These are phyloP conservation scores for Hypocrella siamensis DNA, from an alignment of 2,329 filamentous ascomycete genomes.

Conservation along the genomic window DNA sequence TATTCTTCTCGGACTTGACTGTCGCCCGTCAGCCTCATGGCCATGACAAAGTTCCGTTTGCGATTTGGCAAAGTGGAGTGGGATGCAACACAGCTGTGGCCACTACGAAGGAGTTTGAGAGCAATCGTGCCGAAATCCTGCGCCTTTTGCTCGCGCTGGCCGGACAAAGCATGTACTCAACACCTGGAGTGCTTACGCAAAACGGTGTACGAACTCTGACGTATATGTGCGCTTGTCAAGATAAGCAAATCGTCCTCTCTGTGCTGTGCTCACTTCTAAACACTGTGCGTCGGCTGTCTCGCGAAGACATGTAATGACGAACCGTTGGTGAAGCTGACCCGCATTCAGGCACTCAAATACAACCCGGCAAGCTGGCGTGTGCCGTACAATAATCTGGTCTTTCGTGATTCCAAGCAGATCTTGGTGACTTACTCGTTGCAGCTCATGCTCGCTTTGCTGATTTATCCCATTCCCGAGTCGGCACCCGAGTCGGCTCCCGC, in stretches of 20 bases:
- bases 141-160: slow-evolving; percentile 72
- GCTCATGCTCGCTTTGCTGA: slow-evolving; percentile 66
- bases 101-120: slow-evolving; percentile 85
- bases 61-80: slow-evolving; percentile 96
- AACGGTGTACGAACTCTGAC: slow-evolving; percentile 74
- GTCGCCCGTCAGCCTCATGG: slow-evolving; percentile 56
- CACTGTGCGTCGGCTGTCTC: slow-evolving; percentile 68
- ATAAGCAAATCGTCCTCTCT: slow-evolving; percentile 84
- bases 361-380: slow-evolving; percentile 90
- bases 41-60: slow-evolving; percentile 72
- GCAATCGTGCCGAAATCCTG: slow-evolving; percentile 79
- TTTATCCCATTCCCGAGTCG: slow-evolving; percentile 78
- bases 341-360: slow-evolving; percentile 68
- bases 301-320: too few species aligned
- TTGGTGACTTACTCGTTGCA: slow-evolving; percentile 87
- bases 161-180: slow-evolving; percentile 88
- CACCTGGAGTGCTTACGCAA: slow-evolving; percentile 62
- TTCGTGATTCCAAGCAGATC: slow-evolving; percentile 79
- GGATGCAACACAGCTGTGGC: slow-evolving; percentile 82
- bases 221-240: slow-evolving; percentile 72
- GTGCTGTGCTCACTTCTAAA: slow-evolving; percentile 86
- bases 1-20: slow-evolving; percentile 87
- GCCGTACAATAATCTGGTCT: slow-evolving; percentile 83
- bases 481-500: slow-evolving; percentile 43
- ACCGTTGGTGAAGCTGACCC: too few species aligned